Percentiles rank a stretch among this genome's conserved stretches.
These are phyloP conservation scores for Triangularia verruculosa DNA, from an alignment of 2,329 filamentous ascomycete genomes.

Conservation along the genomic window DNA sequence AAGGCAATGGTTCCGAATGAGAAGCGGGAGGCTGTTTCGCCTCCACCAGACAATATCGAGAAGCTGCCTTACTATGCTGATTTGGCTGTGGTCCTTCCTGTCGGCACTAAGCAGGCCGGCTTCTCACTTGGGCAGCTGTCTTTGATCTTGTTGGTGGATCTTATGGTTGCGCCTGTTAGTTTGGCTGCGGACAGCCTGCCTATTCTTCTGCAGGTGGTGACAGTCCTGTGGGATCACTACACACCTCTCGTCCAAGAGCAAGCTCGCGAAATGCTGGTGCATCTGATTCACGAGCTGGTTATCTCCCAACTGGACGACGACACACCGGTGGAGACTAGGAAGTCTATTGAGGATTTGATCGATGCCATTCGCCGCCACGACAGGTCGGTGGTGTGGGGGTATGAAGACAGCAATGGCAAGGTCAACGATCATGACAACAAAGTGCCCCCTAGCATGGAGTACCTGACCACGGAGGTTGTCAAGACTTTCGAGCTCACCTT, in stretches of 20 bases:
- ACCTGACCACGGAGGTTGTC: conserved; percentile 77
- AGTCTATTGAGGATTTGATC: conserved; percentile 80
- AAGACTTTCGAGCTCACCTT: conserved; percentile 82
- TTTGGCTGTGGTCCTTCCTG: conserved; percentile 71
- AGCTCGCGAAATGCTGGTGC: conserved; percentile 94
- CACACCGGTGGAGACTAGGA: conserved; percentile 59
- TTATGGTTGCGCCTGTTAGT: conserved; percentile 90
- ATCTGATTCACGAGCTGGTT: conserved; percentile 93
- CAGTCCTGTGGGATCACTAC: conserved; percentile 97
- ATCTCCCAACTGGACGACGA: conserved; percentile 74
- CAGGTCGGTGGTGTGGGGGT: conserved; percentile 82
- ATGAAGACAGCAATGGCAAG: conserved; percentile 86
- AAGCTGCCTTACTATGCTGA: conserved; percentile 88
- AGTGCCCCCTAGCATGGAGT: conserved; percentile 83
- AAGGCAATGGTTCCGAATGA: conserved; percentile 96
- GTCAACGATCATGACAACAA: conserved; percentile 70
- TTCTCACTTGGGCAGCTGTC: conserved; percentile 92
- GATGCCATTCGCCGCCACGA: conserved; percentile 85
- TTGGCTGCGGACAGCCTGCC: conserved; percentile 77
- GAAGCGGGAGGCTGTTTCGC: conserved; percentile 65
- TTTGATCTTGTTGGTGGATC: conserved; percentile 87
- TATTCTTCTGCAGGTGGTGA: conserved; percentile 82
- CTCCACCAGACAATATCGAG: conserved; percentile 71
- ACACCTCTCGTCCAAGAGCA: conserved; percentile 93
- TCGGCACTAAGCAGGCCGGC: conserved; percentile 86